Evolutionary conservation across 2,329 filamentous ascomycete genomes (phyloP).

Genomic region (Sphaerulina populicola): DNA sequence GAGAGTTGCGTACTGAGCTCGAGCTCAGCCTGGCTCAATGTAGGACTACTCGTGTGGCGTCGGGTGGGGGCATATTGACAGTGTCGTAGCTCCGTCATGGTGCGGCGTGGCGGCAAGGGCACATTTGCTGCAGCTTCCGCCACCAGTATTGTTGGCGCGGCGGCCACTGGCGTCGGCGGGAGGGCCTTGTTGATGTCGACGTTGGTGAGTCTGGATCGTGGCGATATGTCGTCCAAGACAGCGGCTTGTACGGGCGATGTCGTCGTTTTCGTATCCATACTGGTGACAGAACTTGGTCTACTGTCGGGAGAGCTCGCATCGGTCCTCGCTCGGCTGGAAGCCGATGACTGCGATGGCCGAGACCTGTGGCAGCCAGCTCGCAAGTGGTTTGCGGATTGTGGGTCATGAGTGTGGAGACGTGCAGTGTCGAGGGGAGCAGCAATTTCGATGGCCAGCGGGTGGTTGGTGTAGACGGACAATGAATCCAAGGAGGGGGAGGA

Average conservation of each 20-base stretch:
- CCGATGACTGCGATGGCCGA: slow-evolving; percentile 24
- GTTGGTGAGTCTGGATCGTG: slow-evolving; percentile 3
- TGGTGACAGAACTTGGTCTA: slow-evolving; percentile 29
- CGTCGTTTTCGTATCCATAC: slow-evolving; percentile 14
- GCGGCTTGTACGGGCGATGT: slow-evolving; percentile 7
- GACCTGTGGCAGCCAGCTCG: slow-evolving; percentile 5
- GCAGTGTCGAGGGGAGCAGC: background rate
- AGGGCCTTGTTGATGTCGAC: slow-evolving; percentile 14
- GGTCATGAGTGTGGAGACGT: background rate
- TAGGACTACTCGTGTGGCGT: slow-evolving; percentile 33
- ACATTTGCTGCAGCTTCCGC: too few relatives aligned
- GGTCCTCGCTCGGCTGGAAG: slow-evolving; percentile 32
- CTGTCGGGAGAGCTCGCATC: slow-evolving; percentile 36
- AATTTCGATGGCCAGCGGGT: background rate
- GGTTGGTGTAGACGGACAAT: background rate
- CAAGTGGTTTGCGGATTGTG: background rate
- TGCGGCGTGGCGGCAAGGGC: too few relatives aligned
- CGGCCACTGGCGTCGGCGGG: slow-evolving; percentile 10
- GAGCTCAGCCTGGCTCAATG: slow-evolving; percentile 41
- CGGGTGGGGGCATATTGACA: slow-evolving; percentile 22
- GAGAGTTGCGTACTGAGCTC: slow-evolving; percentile 26
- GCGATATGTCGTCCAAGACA: slow-evolving; percentile 9
- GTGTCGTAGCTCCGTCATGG: slow-evolving; percentile 20
- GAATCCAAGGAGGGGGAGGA: background rate
- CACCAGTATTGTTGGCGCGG: slow-evolving; percentile 1